A percentile compares a stretch with the other conserved stretches of the same genome.
These are phyloP conservation scores for Polyrhizophydium stewartii DNA, from an alignment of 371 early-diverging fungal species.

Conservation along the genomic window DNA sequence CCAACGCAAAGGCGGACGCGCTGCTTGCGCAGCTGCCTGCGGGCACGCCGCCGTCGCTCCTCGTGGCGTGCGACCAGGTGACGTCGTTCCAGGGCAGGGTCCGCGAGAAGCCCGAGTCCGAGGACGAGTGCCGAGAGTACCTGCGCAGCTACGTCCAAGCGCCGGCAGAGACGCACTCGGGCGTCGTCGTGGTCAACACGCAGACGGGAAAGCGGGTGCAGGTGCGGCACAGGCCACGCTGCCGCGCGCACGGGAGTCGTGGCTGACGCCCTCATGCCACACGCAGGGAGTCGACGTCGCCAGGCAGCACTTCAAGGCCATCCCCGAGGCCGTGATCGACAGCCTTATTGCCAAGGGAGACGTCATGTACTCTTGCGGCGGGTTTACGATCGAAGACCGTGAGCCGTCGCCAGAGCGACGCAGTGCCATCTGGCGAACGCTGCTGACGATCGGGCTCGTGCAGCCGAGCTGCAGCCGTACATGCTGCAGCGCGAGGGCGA, in stretches of 20 bases:
- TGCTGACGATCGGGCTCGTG: not conserved
- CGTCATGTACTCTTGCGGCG: slow-evolving; percentile 40
- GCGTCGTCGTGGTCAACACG: slow-evolving; percentile 35
- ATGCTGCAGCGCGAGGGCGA: slow-evolving; percentile 31
- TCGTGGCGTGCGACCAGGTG: slow-evolving; percentile 36
- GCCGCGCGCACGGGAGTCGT: too few relatives aligned
- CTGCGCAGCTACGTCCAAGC: slow-evolving; percentile 22
- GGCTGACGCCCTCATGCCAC: too few relatives aligned
- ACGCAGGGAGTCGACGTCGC: slow-evolving; percentile 36
- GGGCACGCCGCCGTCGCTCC: not conserved
- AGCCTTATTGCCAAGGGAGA: slow-evolving; percentile 35
- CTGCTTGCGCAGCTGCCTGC: slow-evolving; percentile 12
- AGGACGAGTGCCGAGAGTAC: slow-evolving; percentile 27
- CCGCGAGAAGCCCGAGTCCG: slow-evolving; percentile 40
- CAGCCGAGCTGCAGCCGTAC: slow-evolving; percentile 27
- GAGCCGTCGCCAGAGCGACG: not conserved
- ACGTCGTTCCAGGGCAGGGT: slow-evolving; percentile 32
- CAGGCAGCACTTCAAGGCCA: slow-evolving; percentile 28
- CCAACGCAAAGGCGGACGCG: slow-evolving; percentile 34
- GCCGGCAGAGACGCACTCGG: slow-evolving; percentile 35
- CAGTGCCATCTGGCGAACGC: too few relatives aligned
- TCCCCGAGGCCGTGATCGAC: slow-evolving; percentile 30
- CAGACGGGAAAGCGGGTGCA: slow-evolving; percentile 23
- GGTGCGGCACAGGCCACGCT: too few relatives aligned
- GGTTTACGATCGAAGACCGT: slow-evolving; percentile 46